Conservation (phyloP, 78 protist genomes). For the Polysphondylium violaceum region DNA sequence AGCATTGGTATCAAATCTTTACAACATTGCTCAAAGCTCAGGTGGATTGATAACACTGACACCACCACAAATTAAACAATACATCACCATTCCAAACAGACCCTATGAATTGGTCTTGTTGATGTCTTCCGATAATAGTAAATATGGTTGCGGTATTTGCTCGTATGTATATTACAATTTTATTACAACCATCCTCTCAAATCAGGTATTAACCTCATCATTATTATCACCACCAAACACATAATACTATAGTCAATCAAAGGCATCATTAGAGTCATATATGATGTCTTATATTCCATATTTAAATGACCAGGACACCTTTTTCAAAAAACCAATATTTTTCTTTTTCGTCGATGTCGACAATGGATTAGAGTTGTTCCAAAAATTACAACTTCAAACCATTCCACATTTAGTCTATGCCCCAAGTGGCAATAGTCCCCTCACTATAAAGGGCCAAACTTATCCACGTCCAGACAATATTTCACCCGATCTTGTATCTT, state of each 20-base stretch:
- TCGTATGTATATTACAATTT: constrained; percentile 1
- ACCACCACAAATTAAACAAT: constrained; percentile 4
- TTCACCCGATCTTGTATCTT: neutral
- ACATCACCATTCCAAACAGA: neutral
- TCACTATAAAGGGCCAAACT: neutral
- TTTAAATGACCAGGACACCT: constrained; percentile 9
- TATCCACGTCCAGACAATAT: neutral
- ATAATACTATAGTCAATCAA: neutral
- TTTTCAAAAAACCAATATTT: constrained; percentile 41
- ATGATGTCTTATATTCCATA: constrained; percentile 5
- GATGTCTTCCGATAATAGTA: constrained; percentile 22
- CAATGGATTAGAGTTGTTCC: constrained; percentile 17
- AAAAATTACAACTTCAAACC: constrained; percentile 5
- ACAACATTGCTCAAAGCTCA: neutral
- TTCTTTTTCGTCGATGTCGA: constrained; percentile 30
- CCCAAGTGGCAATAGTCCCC: constrained; percentile 25
- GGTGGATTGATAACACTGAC: constrained; percentile 19
- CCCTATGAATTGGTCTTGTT: constrained; percentile 17
- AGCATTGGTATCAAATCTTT: neutral
- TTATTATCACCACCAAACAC: too few species aligned
- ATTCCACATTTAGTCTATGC: constrained; percentile 48
- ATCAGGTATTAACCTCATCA: too few species aligned
- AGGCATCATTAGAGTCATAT: neutral
- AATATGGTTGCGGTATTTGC: constrained; percentile 51
- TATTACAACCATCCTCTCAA: neutral